Evolutionary conservation across 371 early-diverging fungal genomes (phyloP).

Genomic region (Mortierella polycephala): DNA sequence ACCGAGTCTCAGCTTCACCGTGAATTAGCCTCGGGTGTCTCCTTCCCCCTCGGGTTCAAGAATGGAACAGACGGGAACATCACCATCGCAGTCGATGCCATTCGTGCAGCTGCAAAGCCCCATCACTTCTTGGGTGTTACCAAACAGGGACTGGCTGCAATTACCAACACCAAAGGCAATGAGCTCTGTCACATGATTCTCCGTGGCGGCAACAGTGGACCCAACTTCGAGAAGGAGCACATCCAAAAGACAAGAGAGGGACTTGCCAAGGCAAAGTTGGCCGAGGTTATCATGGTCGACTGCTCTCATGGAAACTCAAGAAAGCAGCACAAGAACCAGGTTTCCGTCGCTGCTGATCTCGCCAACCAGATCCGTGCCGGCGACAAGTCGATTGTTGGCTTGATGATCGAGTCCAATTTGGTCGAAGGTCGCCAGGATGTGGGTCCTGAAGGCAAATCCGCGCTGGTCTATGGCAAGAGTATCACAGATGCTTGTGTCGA

Average conservation of each 20-base stretch:
- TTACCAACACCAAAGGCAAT: conserved; percentile 84
- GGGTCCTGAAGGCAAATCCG: conserved; percentile 68
- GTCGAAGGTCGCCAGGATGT: conserved; percentile 83
- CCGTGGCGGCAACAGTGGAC: conserved; percentile 84
- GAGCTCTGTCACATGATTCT: conserved; percentile 79
- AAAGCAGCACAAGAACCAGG: conserved; percentile 81
- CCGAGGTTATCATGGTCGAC: conserved; percentile 80
- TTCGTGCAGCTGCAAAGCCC: conserved; percentile 84
- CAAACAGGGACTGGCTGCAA: conserved; percentile 93
- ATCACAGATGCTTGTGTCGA: conserved; percentile 86
- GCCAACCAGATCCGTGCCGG: conserved; percentile 52
- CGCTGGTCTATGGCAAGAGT: conserved; percentile 74
- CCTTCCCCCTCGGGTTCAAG: conserved; percentile 93
- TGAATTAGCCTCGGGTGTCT: conserved; percentile 91
- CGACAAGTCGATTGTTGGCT: conserved; percentile 69
- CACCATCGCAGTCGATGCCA: conserved; percentile 90
- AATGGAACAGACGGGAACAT: conserved; percentile 92
- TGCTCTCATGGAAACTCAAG: conserved; percentile 87
- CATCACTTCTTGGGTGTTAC: conserved; percentile 97
- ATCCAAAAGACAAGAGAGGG: conserved; percentile 66
- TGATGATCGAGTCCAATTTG: conserved; percentile 88
- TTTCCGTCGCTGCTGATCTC: conserved; percentile 67
- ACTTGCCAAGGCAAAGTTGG: conserved; percentile 67
- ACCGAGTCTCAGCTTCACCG: conserved; percentile 93
- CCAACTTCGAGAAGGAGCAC: conserved; percentile 82